These are phyloP conservation scores for Prunus mume DNA, from an alignment of 306 rosid species.

Conservation along the genomic window DNA sequence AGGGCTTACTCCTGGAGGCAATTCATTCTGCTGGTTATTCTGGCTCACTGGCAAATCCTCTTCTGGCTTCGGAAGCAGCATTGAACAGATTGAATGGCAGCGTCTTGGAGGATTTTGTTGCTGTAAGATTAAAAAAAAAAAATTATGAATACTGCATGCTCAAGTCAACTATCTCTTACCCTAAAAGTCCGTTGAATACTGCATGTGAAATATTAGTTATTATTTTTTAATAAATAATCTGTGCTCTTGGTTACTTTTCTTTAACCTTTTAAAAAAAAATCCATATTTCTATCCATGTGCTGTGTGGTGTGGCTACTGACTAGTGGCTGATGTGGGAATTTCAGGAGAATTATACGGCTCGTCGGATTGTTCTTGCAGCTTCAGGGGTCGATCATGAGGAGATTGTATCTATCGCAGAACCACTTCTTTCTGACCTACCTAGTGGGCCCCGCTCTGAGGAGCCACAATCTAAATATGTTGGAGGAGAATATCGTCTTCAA, in stretches of 20 bases:
- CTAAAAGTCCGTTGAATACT: not conserved
- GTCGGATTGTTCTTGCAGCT: conserved; percentile 94
- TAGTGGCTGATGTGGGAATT: conserved; percentile 27
- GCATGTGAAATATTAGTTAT: conserved; percentile 10
- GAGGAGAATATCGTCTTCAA: conserved; percentile 91
- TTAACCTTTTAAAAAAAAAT: not conserved
- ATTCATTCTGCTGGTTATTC: conserved; percentile 89
- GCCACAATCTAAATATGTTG: conserved; percentile 78
- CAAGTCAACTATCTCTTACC: not conserved
- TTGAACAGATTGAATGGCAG: conserved; percentile 61
- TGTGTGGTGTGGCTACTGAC: conserved; percentile 17
- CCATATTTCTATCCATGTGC: conserved; percentile 1
- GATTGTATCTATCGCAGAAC: conserved; percentile 74
- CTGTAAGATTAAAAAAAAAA: conserved; percentile 50
- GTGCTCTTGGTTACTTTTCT: not conserved
- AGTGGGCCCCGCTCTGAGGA: conserved; percentile 44
- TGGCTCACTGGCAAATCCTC: conserved; percentile 95
- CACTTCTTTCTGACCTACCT: conserved; percentile 87
- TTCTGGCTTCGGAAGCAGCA: conserved; percentile 77
- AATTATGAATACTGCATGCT: conserved; percentile 6
- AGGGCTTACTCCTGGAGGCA: conserved; percentile 91
- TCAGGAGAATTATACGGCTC: conserved; percentile 96
- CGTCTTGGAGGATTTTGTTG: conserved; percentile 70
- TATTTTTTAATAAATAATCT: conserved; percentile 2
- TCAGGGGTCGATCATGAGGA: conserved; percentile 90